Base-by-base conservation (phyloP, 148 eudicot species). In the Silene uniflora region DNA sequence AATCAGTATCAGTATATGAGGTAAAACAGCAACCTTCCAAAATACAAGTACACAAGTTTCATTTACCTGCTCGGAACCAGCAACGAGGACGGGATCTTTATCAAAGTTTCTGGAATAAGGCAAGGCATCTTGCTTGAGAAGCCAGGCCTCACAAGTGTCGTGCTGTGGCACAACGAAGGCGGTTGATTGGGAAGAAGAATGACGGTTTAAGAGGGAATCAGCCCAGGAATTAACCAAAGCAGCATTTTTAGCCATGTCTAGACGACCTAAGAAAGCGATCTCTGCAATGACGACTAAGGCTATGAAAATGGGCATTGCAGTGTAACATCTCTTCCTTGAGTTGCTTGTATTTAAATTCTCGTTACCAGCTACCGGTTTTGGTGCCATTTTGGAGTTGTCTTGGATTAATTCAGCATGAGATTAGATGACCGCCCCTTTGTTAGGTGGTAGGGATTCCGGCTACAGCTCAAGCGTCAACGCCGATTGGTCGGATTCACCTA, bases 161-260 rank as follows among this genome's bases (percentile, higher is more conserved):
- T 16, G 75, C 18, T 25, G 74, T 18, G 71, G 16, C 39, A n/a
- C 63, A 21, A 12, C 10, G 13, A 7, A 7, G 22, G 29, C 0
- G 7, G 16, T 2, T 7, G 72, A n/a, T 6, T 5, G 9, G 12
- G 0, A 3, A 7, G 73, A 68, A n/a, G 77, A 27, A 2, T 76
- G 63, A 3, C 77, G 85, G 65, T 84, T 79, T 62, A 89, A 77
- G 79, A 87, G 86, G 14, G 91, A 85, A 73, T 89, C 94, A 6
- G 98, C 87, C 94, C 89, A 91, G 0, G 88, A 86, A 73, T 87
- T 86, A 21, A 91, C 84, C 71, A 87, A 58, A 73, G 88, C 90
- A 10, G 85, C 89, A 71, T 87, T 88, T 71, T 89, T 86, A 17
- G 85, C 83, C 84, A 93, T 80, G 66, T 93, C 89, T 12, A 91